Evolutionary conservation across 225 moss, liverwort and hornwort genomes (phyloP), one percentile per base, ranked within the genome.

Genomic region (Straminergon stramineum): DNA sequence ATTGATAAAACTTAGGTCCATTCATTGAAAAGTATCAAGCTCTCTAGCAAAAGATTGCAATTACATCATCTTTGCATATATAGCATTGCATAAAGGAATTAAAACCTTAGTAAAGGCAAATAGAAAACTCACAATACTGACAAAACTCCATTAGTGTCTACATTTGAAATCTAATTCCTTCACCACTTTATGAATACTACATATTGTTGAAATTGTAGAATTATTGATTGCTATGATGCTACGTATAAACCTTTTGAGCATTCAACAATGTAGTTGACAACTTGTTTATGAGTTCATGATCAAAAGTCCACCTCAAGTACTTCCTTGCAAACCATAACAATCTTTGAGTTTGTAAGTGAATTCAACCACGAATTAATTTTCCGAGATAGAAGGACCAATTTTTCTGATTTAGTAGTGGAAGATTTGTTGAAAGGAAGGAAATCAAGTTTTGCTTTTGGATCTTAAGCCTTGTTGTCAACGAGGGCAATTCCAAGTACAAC

Each of bases 341-440:
- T 3, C 2, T 73, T 16, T 7, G 43, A 45, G 17, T 17, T 0
- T 74, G 0, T 28, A 16, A 43, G 28, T 0, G 0, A 27, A 45
- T 45, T 28, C 45, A 45, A 74, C 10, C 1, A 10, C 1, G 2
- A 27, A 74, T 37, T 68, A 68, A 68, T 16, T 45, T 28, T 45
- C 2, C 1, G 0, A 45, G 6, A 28, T 17, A 3, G 28, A 73
- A 13, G 2, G 9, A n/a, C 2, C 0, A n/a, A 5, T 0, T 43
- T 73, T 73, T 73, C 0, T 27, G 0, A 28, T 43, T 43, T 43
- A 16, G 43, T 43, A 16, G 16, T 5, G 10, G n/a, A 15, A 27
- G 1, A 27, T 17, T 9, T 43, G 3, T 27, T 73, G 10, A 3
- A 43, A 17, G 0, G 27, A 28, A 73, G 2, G 9, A 43, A 43